Evolutionary conservation across 2,329 filamentous ascomycete genomes (phyloP).

Genomic region (Penicillium sp.): DNA sequence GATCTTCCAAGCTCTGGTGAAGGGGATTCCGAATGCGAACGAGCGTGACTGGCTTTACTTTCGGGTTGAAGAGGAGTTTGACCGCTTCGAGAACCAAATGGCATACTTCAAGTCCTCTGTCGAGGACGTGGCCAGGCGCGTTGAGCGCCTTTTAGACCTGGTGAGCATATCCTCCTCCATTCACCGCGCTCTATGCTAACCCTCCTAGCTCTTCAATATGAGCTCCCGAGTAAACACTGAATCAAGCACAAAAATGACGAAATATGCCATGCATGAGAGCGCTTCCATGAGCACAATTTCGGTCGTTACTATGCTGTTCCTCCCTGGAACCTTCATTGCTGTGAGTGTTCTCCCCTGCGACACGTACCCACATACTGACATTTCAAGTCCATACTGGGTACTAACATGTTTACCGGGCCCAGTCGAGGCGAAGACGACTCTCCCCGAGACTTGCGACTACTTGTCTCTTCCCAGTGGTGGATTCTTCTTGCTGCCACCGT

Average conservation of each 20-base stretch:
- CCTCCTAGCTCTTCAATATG: conserved; percentile 13
- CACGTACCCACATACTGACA: not conserved
- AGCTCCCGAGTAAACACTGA: conserved; percentile 13
- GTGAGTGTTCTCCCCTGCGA: not conserved
- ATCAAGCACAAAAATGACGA: conserved; percentile 15
- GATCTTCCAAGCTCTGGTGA: conserved; percentile 11
- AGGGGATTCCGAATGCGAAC: not conserved
- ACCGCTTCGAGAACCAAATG: conserved; percentile 17
- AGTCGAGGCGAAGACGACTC: not conserved
- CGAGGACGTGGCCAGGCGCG: conserved; percentile 11
- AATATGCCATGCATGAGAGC: conserved; percentile 16
- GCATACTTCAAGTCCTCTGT: conserved; percentile 15
- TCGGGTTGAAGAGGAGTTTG: conserved; percentile 14
- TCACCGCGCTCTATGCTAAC: not conserved
- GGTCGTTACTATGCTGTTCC: conserved; percentile 15
- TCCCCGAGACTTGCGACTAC: not conserved
- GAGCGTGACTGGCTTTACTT: conserved; percentile 13
- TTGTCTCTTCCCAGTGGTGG: conserved; percentile 15
- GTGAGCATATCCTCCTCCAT: not conserved
- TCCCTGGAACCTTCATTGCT: conserved; percentile 13
- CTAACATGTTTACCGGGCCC: conserved; percentile 11
- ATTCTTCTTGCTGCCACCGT: conserved; percentile 4
- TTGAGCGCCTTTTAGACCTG: conserved; percentile 7
- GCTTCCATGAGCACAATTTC: conserved; percentile 15
- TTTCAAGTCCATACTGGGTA: conserved; percentile 9